These are phyloP conservation scores for Coemansia sp. DNA, from an alignment of 192 early-diverging fungal species.

Conservation along the genomic window DNA sequence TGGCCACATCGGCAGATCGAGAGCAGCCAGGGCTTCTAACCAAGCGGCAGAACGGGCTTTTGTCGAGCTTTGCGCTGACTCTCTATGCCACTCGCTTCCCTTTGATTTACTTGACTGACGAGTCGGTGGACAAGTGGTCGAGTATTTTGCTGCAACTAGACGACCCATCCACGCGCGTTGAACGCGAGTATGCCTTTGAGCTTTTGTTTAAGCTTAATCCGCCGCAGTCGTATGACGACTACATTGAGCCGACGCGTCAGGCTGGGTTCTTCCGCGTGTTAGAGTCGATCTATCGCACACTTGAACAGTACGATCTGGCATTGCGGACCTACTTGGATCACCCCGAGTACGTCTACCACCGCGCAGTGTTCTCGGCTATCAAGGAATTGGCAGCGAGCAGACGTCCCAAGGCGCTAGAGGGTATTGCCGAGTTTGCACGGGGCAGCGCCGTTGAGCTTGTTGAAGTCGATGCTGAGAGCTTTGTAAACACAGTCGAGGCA, in stretches of 20 bases:
- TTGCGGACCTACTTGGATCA: conserved; percentile 48
- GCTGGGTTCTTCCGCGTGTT: conserved; percentile 53
- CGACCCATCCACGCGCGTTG: conserved; percentile 33
- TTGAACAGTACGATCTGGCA: conserved; percentile 35
- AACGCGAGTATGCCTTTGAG: conserved; percentile 52
- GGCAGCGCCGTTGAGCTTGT: conserved; percentile 23
- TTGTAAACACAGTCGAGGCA: conserved; percentile 28
- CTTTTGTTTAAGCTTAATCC: conserved; percentile 47
- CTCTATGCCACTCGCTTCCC: conserved; percentile 51
- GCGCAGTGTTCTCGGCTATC: conserved; percentile 38
- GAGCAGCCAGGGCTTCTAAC: conserved; percentile 6
- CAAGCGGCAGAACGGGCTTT: conserved; percentile 33
- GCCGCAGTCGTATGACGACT: conserved; percentile 32
- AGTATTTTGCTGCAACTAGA: conserved; percentile 32
- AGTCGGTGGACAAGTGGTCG: conserved; percentile 30
- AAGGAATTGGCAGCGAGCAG: conserved; percentile 21
- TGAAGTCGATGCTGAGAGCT: conserved; percentile 37
- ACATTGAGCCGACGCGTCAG: conserved; percentile 29
- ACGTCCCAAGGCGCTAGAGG: conserved; percentile 12
- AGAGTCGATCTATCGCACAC: conserved; percentile 35
- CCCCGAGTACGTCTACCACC: conserved; percentile 37
- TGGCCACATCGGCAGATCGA: conserved; percentile 14
- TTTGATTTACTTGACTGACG: conserved; percentile 41
- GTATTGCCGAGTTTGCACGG: conserved; percentile 22
- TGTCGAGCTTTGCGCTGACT: conserved; percentile 44